These are phyloP conservation scores for Trametopsis cervina DNA, from an alignment of 768 basidiomycete genomes.

Conservation along the genomic window DNA sequence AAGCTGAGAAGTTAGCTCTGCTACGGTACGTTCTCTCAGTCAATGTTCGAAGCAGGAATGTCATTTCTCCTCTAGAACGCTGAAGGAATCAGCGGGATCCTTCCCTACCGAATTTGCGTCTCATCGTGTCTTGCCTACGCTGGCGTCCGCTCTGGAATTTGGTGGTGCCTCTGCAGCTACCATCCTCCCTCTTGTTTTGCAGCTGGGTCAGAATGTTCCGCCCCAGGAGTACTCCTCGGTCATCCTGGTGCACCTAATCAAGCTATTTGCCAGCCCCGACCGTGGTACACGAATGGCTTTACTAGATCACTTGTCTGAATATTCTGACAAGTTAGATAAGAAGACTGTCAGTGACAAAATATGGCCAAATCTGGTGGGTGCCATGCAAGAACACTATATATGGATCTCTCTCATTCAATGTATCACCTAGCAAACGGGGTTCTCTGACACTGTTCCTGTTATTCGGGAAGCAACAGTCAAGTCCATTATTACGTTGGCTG, in stretches of 20 bases:
- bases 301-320: constrained; percentile 78
- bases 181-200: constrained; percentile 80
- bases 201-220: constrained; percentile 65
- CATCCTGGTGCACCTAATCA: constrained; percentile 74
- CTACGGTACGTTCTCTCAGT: constrained; percentile 42
- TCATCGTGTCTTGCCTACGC: constrained; percentile 81
- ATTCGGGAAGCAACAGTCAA: constrained; percentile 94
- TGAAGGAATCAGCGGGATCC: constrained; percentile 73
- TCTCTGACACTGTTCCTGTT: constrained; percentile 88
- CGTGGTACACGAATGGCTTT: constrained; percentile 92
- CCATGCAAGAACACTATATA: not conserved
- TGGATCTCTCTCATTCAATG: not conserved
- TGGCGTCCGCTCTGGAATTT: constrained; percentile 71
- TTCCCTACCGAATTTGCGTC: constrained; percentile 85
- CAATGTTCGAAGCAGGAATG: not conserved
- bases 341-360: constrained; percentile 81
- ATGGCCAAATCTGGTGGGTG: constrained; percentile 84
- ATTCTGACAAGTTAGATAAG: constrained; percentile 82
- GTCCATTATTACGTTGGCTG: constrained; percentile 74
- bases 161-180: constrained; percentile 65
- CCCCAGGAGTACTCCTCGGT: constrained; percentile 62
- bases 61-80: constrained; percentile 37
- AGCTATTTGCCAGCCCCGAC: constrained; percentile 84
- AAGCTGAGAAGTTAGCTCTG: constrained; percentile 69
- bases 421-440: constrained; percentile 79